Percentiles rank a stretch among this genome's conserved stretches.
Evolutionary conservation across 2,329 filamentous ascomycete genomes (phyloP).

Genomic region (Alternaria ventricosa): DNA sequence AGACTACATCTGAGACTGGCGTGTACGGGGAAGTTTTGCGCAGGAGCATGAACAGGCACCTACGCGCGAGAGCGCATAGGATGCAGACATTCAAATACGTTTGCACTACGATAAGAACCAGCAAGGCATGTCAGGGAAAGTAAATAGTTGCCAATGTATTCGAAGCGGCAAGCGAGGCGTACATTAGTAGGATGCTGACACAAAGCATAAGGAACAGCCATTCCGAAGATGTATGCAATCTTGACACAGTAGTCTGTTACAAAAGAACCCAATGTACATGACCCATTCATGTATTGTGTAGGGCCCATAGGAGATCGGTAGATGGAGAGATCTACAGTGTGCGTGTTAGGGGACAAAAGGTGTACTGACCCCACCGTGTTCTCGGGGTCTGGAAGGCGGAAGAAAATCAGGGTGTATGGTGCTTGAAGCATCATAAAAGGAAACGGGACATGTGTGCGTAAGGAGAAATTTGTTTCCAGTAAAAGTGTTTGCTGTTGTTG

Average conservation of each 20-base stretch:
- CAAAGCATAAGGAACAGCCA: not conserved
- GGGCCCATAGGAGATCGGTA: not conserved
- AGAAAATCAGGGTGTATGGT: not conserved
- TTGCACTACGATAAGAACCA: not conserved
- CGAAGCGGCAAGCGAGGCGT: not conserved
- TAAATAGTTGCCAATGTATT: not conserved
- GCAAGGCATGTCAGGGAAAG: not conserved
- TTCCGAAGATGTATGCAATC: not conserved
- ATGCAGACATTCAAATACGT: not conserved
- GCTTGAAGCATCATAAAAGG: not conserved
- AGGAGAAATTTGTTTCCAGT: not conserved
- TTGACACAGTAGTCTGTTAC: not conserved
- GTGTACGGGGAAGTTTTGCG: not conserved
- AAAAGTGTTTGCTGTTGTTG: not conserved
- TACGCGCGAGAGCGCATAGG: not conserved
- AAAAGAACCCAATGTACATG: not conserved
- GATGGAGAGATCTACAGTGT: not conserved
- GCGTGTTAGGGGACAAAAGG: fast-evolving
- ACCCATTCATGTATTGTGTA: not conserved
- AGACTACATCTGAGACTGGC: not conserved
- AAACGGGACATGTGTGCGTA: not conserved
- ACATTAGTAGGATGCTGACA: not conserved
- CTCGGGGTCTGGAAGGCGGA: not conserved
- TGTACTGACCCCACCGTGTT: not conserved
- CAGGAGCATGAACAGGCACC: not conserved